Conservation (phyloP, 495 filamentous ascomycete species). For the Copromyces sp. region DNA sequence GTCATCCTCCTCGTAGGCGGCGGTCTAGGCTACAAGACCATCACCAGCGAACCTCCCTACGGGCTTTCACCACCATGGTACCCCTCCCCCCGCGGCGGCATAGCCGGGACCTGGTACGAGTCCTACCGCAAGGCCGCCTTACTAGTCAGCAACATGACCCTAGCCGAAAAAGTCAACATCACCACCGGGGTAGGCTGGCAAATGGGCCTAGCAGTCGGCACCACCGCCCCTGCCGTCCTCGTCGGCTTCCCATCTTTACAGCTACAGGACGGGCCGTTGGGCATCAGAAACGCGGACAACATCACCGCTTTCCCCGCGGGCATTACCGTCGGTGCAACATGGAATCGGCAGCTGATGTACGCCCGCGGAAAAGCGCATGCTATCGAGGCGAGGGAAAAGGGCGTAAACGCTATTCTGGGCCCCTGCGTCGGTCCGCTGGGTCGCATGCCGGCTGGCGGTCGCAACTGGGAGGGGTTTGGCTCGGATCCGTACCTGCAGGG, state of each 20-base stretch:
- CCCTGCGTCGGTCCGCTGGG: slow-evolving; percentile 61
- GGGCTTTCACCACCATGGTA: slow-evolving; percentile 70
- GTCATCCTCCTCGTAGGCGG: slow-evolving; percentile 27
- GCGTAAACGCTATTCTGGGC: slow-evolving; percentile 59
- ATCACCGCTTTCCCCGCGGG: slow-evolving; percentile 59
- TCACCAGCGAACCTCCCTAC: slow-evolving; percentile 32
- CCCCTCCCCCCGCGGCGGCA: slow-evolving; percentile 75
- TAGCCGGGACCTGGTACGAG: slow-evolving; percentile 56
- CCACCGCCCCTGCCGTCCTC: slow-evolving; percentile 60
- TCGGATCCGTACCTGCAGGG: slow-evolving; percentile 65
- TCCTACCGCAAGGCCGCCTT: slow-evolving; percentile 77
- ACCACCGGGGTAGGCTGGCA: slow-evolving; percentile 89
- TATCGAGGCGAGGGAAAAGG: slow-evolving; percentile 59
- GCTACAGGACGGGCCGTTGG: slow-evolving; percentile 78
- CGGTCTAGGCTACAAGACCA: slow-evolving; percentile 33
- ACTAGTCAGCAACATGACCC: slow-evolving; percentile 64
- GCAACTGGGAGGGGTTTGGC: slow-evolving; percentile 74
- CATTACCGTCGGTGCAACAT: slow-evolving; percentile 55
- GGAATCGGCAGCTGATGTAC: slow-evolving; percentile 56
- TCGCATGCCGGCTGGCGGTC: slow-evolving; percentile 59
- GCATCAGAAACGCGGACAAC: slow-evolving; percentile 51
- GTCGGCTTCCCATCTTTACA: slow-evolving; percentile 78
- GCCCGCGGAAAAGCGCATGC: slow-evolving; percentile 56
- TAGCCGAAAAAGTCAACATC: slow-evolving; percentile 89
- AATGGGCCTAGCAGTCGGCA: slow-evolving; percentile 86